Base-by-base conservation (phyloP, 176 grass and related monocot genomes). In the Cymbopogon citratus region DNA sequence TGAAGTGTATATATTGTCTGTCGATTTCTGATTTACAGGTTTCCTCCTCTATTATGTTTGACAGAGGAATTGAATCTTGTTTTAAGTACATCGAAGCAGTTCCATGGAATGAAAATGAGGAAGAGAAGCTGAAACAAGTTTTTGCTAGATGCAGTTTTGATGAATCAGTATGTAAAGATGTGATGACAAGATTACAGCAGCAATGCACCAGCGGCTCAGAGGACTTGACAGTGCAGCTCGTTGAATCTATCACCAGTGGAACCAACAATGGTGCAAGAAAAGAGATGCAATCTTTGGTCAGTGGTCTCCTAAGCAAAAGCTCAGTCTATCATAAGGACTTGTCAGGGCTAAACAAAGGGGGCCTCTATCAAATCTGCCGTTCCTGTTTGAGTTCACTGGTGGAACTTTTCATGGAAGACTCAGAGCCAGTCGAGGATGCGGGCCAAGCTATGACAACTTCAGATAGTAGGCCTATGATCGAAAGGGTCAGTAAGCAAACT, bases 241-340 rank as follows among this genome's bases (percentile, higher is more conserved):
- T 98, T 76, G 81, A 87, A 41, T 92, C 91, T 60, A 75, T 98
- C 70, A 78, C 89, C 19, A 90, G 80, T 69, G 91, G 88, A 36
- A 88, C 73, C 60, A 91, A 89, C 86, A 83, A 59, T 7, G 67
- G 81, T 45, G 90, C 92, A 41, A 98, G 88, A 69, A 98, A 93
- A 78, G 96, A 98, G 31, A 93, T 93, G 92, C 96, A 93, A 64
- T 93, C 82, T 71, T 87, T 98, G 31, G 76, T 98, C 57, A 95
- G 83, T n/a, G 84, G 92, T 71, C 92, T 98, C 28, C 89, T 98
- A 80, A 91, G 88, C n/a, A 89, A 85, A 67, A 95, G 90, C 63
- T 98, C 92, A 2, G 92, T 95, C 10, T 98, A 98, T 67, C 87
- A 88, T n/a, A 98, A 98, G 75, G 89, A 95, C 39, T 81, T 86